phyloP scores from a whole-genome alignment of 345 rosid genomes.

The Syzygium aqueum region DNA sequence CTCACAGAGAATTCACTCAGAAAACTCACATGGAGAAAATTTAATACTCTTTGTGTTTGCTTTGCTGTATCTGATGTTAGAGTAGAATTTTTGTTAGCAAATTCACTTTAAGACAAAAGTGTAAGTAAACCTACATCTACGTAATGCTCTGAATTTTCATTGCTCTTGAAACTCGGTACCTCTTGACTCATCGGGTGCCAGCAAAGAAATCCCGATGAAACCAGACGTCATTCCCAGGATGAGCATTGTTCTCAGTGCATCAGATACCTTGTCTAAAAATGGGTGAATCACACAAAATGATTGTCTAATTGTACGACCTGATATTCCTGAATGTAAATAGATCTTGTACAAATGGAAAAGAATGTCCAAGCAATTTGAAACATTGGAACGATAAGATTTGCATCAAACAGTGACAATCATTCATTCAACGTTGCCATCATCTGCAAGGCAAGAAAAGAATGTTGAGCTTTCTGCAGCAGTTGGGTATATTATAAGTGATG shows the following conservation, averaged over 20 bases:
- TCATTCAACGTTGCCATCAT: slow-evolving; percentile 84
- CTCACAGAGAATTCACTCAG: too few relatives aligned
- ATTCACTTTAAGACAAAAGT: neutral
- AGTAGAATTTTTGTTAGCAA: too few relatives aligned
- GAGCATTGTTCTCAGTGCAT: slow-evolving; percentile 87
- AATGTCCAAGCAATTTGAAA: slow-evolving; percentile 99
- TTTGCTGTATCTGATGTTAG: too few relatives aligned
- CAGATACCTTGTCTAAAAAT: slow-evolving; percentile 49
- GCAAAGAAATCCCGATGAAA: slow-evolving; percentile 78
- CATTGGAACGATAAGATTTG: slow-evolving; percentile 97
- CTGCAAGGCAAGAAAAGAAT: slow-evolving; percentile 23
- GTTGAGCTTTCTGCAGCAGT: neutral
- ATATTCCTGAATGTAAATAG: slow-evolving; percentile 93
- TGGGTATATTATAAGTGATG: neutral
- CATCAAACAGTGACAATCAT: slow-evolving; percentile 85
- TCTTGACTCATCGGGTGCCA: slow-evolving; percentile 93
- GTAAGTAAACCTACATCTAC: neutral
- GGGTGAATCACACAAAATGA: neutral
- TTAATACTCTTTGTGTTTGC: too few relatives aligned
- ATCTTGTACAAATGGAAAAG: slow-evolving; percentile 98
- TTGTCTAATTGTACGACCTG: slow-evolving; percentile 38
- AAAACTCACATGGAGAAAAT: too few relatives aligned
- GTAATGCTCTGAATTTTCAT: neutral
- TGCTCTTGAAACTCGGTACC: slow-evolving; percentile 18
- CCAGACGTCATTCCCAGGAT: slow-evolving; percentile 81